Conservation (phyloP, 2,329 filamentous ascomycete species). For the Ploettnerulaceae sp. region DNA sequence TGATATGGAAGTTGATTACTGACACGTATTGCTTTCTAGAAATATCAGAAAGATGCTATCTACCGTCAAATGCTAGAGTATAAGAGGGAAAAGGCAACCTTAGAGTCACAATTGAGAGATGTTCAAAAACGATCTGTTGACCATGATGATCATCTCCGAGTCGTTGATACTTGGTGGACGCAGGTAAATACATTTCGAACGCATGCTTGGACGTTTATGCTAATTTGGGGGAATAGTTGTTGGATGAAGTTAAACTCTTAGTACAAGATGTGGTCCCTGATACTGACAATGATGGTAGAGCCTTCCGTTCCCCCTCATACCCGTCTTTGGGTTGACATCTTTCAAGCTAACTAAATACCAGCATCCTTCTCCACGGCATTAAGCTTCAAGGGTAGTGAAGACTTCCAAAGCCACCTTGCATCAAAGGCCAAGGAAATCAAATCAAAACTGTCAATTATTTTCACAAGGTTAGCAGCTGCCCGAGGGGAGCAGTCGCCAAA, state of each 20-base stretch:
- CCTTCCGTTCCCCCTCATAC: no score
- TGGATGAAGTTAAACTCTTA: constrained; percentile 61
- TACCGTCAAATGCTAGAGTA: constrained; percentile 97
- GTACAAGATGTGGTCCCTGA: constrained; percentile 46
- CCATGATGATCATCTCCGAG: constrained; percentile 88
- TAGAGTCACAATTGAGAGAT: constrained; percentile 78
- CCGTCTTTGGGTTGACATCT: no score
- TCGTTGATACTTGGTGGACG: constrained; percentile 89
- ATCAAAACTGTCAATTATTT: constrained; percentile 65
- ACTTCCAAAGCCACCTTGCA: constrained; percentile 79
- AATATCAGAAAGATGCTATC: constrained; percentile 94
- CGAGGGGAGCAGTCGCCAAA: constrained; percentile 60
- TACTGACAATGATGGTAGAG: constrained; percentile 38
- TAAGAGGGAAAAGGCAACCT: constrained; percentile 78
- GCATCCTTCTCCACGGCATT: constrained; percentile 55
- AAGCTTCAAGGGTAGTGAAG: constrained; percentile 57
- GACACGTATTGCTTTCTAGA: constrained; percentile 46
- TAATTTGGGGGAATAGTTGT: constrained; percentile 40
- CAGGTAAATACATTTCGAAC: constrained; percentile 57
- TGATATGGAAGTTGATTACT: constrained; percentile 36
- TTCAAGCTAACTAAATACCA: constrained; percentile 36
- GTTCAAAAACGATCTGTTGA: constrained; percentile 71
- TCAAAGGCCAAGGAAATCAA: constrained; percentile 73
- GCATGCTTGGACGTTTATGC: neutral
- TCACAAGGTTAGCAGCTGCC: constrained; percentile 49